phyloP scores from a whole-genome alignment of 768 basidiomycete species.

The Rhizopogon rudus region DNA sequence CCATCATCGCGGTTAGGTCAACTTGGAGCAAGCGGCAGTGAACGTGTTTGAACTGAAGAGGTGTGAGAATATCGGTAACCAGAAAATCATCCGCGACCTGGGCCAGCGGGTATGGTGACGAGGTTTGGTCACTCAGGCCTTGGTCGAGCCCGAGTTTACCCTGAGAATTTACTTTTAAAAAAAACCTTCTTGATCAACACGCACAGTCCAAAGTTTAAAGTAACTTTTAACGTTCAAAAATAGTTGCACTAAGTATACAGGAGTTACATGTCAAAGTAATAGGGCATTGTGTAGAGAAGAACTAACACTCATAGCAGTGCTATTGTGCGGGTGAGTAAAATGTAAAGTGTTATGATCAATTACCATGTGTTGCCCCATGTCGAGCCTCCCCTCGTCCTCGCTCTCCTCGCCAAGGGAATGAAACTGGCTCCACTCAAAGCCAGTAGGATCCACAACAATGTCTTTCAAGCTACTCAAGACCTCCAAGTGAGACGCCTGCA shows the following conservation, averaged over 20 bases:
- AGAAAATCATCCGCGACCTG: too few species aligned
- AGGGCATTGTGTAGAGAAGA: conserved; percentile 12
- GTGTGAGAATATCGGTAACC: not conserved
- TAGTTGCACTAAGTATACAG: too few species aligned
- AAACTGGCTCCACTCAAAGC: conserved; percentile 47
- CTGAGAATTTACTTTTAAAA: too few species aligned
- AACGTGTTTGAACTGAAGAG: not conserved
- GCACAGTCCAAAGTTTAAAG: too few species aligned
- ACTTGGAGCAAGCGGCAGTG: not conserved
- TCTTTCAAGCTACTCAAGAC: conserved; percentile 37
- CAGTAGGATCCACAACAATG: conserved; percentile 40
- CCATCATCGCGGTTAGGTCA: not conserved
- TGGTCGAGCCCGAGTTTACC: too few species aligned
- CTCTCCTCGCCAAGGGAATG: conserved; percentile 53
- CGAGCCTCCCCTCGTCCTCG: conserved; percentile 30
- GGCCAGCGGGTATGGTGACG: too few species aligned
- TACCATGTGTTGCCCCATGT: conserved; percentile 3
- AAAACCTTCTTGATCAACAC: too few species aligned
- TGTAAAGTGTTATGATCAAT: conserved; percentile 7
- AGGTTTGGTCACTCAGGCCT: too few species aligned
- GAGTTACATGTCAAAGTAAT: not conserved
- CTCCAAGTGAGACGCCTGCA: conserved; percentile 42
- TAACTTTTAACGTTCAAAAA: too few species aligned
- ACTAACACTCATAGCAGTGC: conserved; percentile 1
- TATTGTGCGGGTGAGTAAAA: conserved; percentile 7